phyloP scores from a whole-genome alignment of 2,329 filamentous ascomycete genomes.

The Fusarium sp. region DNA sequence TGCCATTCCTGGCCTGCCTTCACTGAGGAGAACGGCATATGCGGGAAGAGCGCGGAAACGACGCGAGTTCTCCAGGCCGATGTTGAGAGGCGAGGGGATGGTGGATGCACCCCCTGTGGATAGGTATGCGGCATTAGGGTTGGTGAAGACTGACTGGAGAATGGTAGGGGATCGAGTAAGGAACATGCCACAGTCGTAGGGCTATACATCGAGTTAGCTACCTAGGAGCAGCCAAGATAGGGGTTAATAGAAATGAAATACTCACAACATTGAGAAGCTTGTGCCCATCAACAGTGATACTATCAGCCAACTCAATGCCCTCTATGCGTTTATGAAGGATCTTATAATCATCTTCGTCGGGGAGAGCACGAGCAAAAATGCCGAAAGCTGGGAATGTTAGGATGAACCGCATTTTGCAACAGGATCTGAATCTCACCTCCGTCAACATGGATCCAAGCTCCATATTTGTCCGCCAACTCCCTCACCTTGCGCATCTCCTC shows the following conservation, averaged over 20 bases:
- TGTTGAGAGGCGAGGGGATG: constrained; percentile 85
- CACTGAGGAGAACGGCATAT: constrained; percentile 81
- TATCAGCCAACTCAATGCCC: constrained; percentile 85
- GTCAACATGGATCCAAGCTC: constrained; percentile 90
- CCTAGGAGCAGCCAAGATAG: neutral
- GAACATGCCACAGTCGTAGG: constrained; percentile 94
- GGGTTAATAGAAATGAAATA: constrained; percentile 33
- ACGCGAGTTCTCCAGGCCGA: constrained; percentile 90
- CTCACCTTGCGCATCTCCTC: constrained; percentile 73
- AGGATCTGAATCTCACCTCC: constrained; percentile 61
- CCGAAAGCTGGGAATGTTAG: constrained; percentile 74
- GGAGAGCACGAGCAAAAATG: constrained; percentile 78
- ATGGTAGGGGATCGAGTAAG: constrained; percentile 73
- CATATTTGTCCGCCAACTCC: constrained; percentile 75
- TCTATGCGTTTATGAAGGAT: constrained; percentile 61
- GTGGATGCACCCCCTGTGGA: constrained; percentile 51
- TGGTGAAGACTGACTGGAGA: constrained; percentile 75
- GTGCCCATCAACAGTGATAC: constrained; percentile 87
- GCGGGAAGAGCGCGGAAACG: constrained; percentile 91
- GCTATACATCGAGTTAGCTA: constrained; percentile 55
- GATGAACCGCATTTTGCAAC: neutral
- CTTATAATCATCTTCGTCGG: constrained; percentile 65
- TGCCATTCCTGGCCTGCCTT: constrained; percentile 76
- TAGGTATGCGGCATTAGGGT: constrained; percentile 88
- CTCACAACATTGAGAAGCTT: constrained; percentile 89